Conservation (phyloP, 2,329 filamentous ascomycete genomes). For the Stachybotrys chlorohalonatus region DNA sequence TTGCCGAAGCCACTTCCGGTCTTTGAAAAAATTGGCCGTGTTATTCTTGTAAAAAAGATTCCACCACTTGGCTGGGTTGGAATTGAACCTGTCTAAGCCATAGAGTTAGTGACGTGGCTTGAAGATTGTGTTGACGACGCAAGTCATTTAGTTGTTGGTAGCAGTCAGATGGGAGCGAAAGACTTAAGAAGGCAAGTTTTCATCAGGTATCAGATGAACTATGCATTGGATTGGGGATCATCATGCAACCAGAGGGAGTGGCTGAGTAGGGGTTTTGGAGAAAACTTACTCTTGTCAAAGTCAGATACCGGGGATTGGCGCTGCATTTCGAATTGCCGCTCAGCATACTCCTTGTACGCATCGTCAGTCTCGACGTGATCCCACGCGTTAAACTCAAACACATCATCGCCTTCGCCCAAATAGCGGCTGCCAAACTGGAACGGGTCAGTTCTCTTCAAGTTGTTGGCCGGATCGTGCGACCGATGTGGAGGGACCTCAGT, state of each 20-base stretch:
- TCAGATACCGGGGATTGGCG: slow-evolving; percentile 80
- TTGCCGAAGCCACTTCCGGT: slow-evolving; percentile 92
- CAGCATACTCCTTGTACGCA: slow-evolving; percentile 75
- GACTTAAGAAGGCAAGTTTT: slow-evolving; percentile 49
- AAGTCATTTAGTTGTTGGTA: slow-evolving; percentile 10
- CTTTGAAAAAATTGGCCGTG: slow-evolving; percentile 95
- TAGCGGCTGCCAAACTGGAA: slow-evolving; percentile 92
- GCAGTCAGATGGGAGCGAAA: slow-evolving; percentile 66
- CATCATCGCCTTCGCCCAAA: slow-evolving; percentile 75
- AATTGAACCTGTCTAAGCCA: slow-evolving; percentile 67
- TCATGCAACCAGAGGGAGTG: slow-evolving; percentile 32
- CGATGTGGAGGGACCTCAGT: slow-evolving; percentile 45
- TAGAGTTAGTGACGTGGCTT: slow-evolving; percentile 27
- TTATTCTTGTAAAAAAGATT: slow-evolving; percentile 98
- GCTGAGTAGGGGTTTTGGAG: background rate
- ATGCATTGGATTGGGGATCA: slow-evolving; percentile 52
- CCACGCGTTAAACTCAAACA: slow-evolving; percentile 98
- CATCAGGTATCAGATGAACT: slow-evolving; percentile 65
- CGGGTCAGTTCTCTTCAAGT: slow-evolving; percentile 80
- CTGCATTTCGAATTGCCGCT: slow-evolving; percentile 78
- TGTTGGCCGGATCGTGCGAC: slow-evolving; percentile 62
- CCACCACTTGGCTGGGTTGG: slow-evolving; percentile 92
- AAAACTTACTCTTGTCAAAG: slow-evolving; percentile 70
- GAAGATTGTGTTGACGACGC: slow-evolving; percentile 3
- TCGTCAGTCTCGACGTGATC: slow-evolving; percentile 94